Evolutionary conservation across 306 rosid genomes (phyloP).

Genomic region (Castanea mollissima): DNA sequence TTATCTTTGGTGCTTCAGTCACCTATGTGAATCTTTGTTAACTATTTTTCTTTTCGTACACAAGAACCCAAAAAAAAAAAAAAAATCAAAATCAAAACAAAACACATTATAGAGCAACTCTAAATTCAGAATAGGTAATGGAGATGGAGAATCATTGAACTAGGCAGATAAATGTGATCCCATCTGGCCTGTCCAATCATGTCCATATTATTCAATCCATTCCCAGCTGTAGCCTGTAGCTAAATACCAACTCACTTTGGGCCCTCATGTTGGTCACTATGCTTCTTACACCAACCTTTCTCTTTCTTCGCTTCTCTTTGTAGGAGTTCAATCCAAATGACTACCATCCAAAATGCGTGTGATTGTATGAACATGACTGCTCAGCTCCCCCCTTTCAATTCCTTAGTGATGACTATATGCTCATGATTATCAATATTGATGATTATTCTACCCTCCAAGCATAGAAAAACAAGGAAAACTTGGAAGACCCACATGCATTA

Average conservation of each 20-base stretch:
- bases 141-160: constrained; percentile 12
- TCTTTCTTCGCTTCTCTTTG: background rate
- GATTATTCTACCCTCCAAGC: constrained; percentile 76
- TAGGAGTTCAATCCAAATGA: background rate
- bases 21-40: background rate
- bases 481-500: constrained; percentile 39
- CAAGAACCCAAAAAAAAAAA: background rate
- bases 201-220: constrained; percentile 14
- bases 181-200: constrained; percentile 33
- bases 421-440: background rate
- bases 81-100: background rate
- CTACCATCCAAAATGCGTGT: background rate
- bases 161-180: constrained; percentile 20
- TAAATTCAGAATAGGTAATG: constrained; percentile 1
- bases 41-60: background rate
- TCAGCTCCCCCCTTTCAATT: background rate
- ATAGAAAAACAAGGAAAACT: constrained; percentile 69
- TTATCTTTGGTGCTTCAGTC: background rate
- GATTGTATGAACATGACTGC: background rate
- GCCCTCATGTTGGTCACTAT: constrained; percentile 12
- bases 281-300: background rate
- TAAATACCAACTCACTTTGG: constrained; percentile 15
- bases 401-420: background rate
- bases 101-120: constrained; percentile 9
- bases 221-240: constrained; percentile 14